phyloP scores from a whole-genome alignment of 2,329 filamentous ascomycete genomes.

The Biscogniauxia marginata region DNA sequence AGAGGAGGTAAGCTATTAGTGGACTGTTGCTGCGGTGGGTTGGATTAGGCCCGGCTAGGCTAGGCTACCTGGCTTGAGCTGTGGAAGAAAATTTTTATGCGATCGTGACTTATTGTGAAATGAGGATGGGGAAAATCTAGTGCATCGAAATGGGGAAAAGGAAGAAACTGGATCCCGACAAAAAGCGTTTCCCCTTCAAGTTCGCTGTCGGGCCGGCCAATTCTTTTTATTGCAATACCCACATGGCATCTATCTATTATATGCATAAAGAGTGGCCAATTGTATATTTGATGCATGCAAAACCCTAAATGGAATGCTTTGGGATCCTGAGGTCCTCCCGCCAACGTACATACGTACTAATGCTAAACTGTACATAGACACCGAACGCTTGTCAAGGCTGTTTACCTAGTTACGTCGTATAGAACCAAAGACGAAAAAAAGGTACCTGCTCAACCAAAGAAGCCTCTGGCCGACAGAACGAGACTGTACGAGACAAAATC shows the following conservation, averaged over 20 bases:
- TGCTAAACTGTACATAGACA: not conserved
- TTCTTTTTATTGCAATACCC: not conserved
- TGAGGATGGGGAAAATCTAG: slow-evolving; percentile 18
- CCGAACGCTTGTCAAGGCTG: too few relatives aligned
- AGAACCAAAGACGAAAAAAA: not conserved
- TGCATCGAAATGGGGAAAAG: slow-evolving; percentile 1
- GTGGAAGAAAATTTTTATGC: slow-evolving; percentile 19
- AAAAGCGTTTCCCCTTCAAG: not conserved
- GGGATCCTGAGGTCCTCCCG: too few relatives aligned
- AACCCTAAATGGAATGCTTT: too few relatives aligned
- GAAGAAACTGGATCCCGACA: slow-evolving; percentile 1
- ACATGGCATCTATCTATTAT: not conserved
- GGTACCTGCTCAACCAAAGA: not conserved
- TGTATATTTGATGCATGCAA: too few relatives aligned
- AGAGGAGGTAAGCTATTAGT: not conserved
- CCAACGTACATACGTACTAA: too few relatives aligned
- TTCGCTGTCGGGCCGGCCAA: not conserved
- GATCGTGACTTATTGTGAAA: slow-evolving; percentile 20
- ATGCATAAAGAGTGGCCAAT: not conserved
- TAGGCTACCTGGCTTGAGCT: not conserved
- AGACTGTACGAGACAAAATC: not conserved
- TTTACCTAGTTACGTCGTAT: not conserved
- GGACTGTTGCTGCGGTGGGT: not conserved
- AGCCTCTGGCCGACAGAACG: not conserved
- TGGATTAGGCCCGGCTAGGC: not conserved